Conservation (phyloP, 192 early-diverging fungal genomes). For the Entomortierella lignicola region DNA sequence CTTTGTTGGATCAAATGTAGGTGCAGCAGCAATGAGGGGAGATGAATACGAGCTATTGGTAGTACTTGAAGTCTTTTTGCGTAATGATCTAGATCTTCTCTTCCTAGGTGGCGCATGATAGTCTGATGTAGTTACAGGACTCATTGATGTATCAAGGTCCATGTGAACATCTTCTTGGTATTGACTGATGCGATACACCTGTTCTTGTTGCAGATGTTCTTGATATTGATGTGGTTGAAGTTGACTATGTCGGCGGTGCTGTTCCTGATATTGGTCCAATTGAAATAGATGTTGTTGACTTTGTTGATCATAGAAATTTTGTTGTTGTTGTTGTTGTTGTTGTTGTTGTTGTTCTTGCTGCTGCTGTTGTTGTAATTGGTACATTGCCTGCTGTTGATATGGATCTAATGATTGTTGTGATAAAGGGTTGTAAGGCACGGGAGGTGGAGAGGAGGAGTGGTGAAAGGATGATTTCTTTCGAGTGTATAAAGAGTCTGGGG, state of each 20-base stretch:
- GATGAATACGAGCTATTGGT: constrained; percentile 14
- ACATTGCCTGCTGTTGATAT: constrained; percentile 10
- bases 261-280: constrained; percentile 3
- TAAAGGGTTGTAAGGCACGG: not conserved
- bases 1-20: constrained; percentile 1
- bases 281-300: not conserved
- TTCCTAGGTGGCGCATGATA: constrained; percentile 5
- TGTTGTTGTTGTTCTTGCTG: constrained; percentile 1
- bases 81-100: constrained; percentile 10
- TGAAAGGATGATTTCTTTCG: constrained; percentile 23
- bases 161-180: constrained; percentile 30
- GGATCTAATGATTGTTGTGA: constrained; percentile 13
- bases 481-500: constrained; percentile 11
- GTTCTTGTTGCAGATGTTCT: constrained; percentile 17
- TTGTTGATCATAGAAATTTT: not conserved
- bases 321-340: constrained; percentile 5
- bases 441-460: constrained; percentile 17
- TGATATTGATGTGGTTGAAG: constrained; percentile 18
- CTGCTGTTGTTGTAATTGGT: constrained; percentile 7
- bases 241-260: constrained; percentile 20
- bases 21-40: constrained; percentile 8
- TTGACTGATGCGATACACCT: not conserved
- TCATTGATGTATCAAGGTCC: constrained; percentile 23
- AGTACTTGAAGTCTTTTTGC: constrained; percentile 8
- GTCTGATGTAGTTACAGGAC: not conserved